Evolutionary conservation across 768 basidiomycete species (phyloP).

Genomic region (Lyophyllum shimeji): DNA sequence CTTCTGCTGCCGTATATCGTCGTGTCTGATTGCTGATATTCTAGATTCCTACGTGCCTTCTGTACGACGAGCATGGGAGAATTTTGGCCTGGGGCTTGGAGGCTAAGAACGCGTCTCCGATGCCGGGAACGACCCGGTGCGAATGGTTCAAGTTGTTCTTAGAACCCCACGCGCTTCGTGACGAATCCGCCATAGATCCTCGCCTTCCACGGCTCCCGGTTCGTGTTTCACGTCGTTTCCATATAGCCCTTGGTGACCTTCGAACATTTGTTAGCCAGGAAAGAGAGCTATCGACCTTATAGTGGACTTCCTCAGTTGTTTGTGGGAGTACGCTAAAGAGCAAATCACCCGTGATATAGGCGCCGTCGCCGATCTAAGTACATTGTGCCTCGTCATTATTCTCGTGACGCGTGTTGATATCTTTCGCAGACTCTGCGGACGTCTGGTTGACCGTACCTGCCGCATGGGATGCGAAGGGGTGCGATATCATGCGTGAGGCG

Average conservation of each 20-base stretch:
- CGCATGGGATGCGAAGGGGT: slow-evolving; percentile 87
- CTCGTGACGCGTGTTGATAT: slow-evolving; percentile 9
- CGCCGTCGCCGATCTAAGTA: slow-evolving; percentile 81
- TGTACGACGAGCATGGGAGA: slow-evolving; percentile 73
- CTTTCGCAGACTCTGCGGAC: slow-evolving; percentile 67
- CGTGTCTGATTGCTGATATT: slow-evolving; percentile 6
- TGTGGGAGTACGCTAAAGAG: slow-evolving; percentile 87
- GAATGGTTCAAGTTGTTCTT: slow-evolving; percentile 85
- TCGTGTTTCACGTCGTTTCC: slow-evolving; percentile 27
- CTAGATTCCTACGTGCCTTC: slow-evolving; percentile 78
- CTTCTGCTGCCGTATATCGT: background rate
- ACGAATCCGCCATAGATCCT: slow-evolving; percentile 68
- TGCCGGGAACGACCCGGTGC: slow-evolving; percentile 58
- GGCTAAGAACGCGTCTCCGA: slow-evolving; percentile 76
- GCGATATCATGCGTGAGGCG: slow-evolving; percentile 82
- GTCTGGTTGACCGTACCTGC: slow-evolving; percentile 88
- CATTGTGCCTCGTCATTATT: slow-evolving; percentile 22
- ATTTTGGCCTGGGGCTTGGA: slow-evolving; percentile 86
- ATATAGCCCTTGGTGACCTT: slow-evolving; percentile 11
- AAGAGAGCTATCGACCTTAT: slow-evolving; percentile 80
- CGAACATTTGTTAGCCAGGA: slow-evolving; percentile 48
- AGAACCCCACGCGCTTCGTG: slow-evolving; percentile 77
- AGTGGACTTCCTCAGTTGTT: slow-evolving; percentile 75
- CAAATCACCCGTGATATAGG: slow-evolving; percentile 88
- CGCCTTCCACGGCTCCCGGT: slow-evolving; percentile 81